A percentile compares a stretch with the other conserved stretches of the same genome.
These are phyloP conservation scores for Decorospora gaudefroyi DNA, from an alignment of 2,329 filamentous ascomycete species.

Conservation along the genomic window DNA sequence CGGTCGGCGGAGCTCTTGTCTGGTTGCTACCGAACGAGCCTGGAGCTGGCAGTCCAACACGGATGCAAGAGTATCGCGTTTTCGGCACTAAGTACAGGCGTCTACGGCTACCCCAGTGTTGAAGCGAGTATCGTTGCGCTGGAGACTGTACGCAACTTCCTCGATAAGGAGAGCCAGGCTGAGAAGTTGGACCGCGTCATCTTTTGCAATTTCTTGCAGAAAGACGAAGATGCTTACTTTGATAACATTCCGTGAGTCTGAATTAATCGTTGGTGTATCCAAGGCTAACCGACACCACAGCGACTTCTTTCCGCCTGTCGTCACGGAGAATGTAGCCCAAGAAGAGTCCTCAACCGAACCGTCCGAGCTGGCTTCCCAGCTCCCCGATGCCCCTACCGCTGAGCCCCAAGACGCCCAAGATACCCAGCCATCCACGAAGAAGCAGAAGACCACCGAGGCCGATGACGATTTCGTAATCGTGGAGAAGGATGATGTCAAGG, in stretches of 20 bases:
- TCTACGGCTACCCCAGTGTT: constrained; percentile 82
- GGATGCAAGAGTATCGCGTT: constrained; percentile 77
- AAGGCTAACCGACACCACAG: constrained; percentile 25
- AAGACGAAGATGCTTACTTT: constrained; percentile 77
- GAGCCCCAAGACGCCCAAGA: constrained; percentile 53
- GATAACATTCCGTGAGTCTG: constrained; percentile 69
- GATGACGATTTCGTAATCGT: constrained; percentile 44
- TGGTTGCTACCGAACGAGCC: constrained; percentile 70
- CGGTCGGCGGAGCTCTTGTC: constrained; percentile 54
- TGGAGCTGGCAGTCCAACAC: constrained; percentile 72
- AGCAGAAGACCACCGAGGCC: constrained; percentile 48
- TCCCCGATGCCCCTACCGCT: constrained; percentile 56
- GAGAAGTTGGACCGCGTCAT: constrained; percentile 70
- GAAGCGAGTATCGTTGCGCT: constrained; percentile 76
- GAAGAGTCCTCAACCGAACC: constrained; percentile 37
- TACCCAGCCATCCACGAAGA: constrained; percentile 51
- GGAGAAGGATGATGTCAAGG: constrained; percentile 33
- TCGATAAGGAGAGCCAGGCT: constrained; percentile 53
- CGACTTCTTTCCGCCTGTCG: constrained; percentile 44
- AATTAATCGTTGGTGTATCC: background rate
- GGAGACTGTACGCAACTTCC: constrained; percentile 61
- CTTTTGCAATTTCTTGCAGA: constrained; percentile 81
- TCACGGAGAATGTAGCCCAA: constrained; percentile 15
- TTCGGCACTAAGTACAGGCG: constrained; percentile 79
- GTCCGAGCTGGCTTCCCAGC: constrained; percentile 47